Evolutionary conservation across 768 basidiomycete species (phyloP).

Genomic region (Dacryopinax spathularia): DNA sequence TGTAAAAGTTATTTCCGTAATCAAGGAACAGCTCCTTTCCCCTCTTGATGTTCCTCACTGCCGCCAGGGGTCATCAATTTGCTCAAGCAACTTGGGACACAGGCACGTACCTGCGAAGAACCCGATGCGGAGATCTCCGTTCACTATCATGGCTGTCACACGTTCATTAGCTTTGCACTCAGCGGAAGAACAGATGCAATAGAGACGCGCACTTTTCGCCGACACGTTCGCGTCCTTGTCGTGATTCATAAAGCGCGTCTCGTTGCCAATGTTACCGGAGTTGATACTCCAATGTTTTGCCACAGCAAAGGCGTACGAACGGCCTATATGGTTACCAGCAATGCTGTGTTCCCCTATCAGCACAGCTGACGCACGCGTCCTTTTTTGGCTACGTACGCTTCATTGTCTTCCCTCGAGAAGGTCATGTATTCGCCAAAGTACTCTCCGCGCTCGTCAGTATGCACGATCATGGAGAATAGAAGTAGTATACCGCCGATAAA

Average conservation of each 20-base stretch:
- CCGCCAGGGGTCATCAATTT: neutral
- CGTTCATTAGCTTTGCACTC: neutral
- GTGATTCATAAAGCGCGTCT: neutral
- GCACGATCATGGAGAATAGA: neutral
- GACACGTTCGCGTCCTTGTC: neutral
- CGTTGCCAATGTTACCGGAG: neutral
- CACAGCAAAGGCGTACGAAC: neutral
- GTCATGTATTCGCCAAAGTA: neutral
- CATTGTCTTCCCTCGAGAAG: neutral
- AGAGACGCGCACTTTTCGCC: neutral
- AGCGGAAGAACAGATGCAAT: neutral
- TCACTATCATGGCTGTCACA: neutral
- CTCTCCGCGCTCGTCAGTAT: neutral
- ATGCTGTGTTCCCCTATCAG: neutral
- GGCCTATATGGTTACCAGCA: neutral
- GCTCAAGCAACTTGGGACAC: neutral
- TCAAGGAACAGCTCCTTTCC: neutral
- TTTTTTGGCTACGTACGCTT: neutral
- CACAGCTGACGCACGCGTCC: neutral
- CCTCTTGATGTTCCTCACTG: neutral
- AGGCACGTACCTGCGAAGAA: neutral
- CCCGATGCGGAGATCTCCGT: neutral
- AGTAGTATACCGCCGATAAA: neutral
- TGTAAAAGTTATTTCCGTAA: too few species aligned
- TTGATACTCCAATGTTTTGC: neutral